Conservation (phyloP, 352 stramenopile genomes). For the Phytophthora sp. region DNA sequence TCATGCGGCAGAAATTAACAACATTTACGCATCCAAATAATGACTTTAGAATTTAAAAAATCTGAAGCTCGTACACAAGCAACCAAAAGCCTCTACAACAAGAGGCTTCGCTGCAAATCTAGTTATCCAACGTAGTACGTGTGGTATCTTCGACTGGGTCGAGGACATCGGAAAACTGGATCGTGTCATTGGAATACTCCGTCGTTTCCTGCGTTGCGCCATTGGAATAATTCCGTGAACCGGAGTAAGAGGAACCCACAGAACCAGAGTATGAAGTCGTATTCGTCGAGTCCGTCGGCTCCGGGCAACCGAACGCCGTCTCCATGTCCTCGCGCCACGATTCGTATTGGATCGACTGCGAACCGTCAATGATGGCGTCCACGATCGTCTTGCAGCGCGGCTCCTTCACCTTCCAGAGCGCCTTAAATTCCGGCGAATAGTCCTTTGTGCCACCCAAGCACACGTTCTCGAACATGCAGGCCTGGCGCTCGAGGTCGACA, state of each 20-base stretch:
- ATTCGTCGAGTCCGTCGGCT: slow-evolving; percentile 28
- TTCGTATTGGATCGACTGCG: slow-evolving; percentile 36
- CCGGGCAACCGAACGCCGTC: slow-evolving; percentile 46
- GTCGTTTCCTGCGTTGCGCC: not conserved
- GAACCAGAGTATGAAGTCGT: slow-evolving; percentile 7
- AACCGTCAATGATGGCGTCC: slow-evolving; percentile 43
- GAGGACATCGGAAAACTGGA: slow-evolving; percentile 21
- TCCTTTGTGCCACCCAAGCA: slow-evolving; percentile 57
- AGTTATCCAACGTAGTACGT: not conserved
- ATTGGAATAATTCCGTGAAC: slow-evolving; percentile 1
- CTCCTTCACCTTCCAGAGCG: slow-evolving; percentile 42
- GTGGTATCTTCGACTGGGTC: not conserved
- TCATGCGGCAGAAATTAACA: too few species aligned
- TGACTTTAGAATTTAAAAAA: not conserved
- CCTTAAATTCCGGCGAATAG: slow-evolving; percentile 58
- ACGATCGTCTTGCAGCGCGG: slow-evolving; percentile 59
- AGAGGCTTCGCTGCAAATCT: not conserved
- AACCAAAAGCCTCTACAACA: not conserved
- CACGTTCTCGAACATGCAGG: slow-evolving; percentile 60
- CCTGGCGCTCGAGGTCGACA: slow-evolving; percentile 60
- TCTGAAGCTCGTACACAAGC: too few species aligned
- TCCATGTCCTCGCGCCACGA: slow-evolving; percentile 51
- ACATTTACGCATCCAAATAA: not conserved
- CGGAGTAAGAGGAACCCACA: slow-evolving; percentile 1
- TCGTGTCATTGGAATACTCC: slow-evolving; percentile 33